Evolutionary conservation across 2,329 filamentous ascomycete genomes (phyloP).

Genomic region (Diaporthe sp.): DNA sequence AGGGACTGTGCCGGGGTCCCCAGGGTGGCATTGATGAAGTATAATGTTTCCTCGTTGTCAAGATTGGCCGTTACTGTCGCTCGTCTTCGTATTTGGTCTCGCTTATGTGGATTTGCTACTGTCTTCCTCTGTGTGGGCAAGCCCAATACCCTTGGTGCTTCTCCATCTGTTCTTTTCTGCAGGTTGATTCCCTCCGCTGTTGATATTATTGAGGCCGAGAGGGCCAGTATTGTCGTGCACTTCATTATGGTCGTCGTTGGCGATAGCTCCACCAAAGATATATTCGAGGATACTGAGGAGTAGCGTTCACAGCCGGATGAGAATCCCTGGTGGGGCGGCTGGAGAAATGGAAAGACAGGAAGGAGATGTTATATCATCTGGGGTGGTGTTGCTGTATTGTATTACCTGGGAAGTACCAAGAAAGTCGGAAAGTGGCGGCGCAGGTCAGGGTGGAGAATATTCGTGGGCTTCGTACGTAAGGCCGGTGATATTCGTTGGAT

Average conservation of each 20-base stretch:
- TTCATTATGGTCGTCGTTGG: constrained; percentile 47
- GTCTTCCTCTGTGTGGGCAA: constrained; percentile 55
- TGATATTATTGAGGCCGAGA: constrained; percentile 44
- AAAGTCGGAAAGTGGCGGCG: constrained; percentile 19
- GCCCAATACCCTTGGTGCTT: constrained; percentile 55
- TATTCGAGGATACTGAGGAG: not conserved
- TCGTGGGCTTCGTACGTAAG: constrained; percentile 35
- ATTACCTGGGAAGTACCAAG: constrained; percentile 19
- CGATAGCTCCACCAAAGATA: not conserved
- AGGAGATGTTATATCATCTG: constrained; percentile 24
- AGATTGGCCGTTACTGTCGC: constrained; percentile 56
- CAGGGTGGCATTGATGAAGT: constrained; percentile 71
- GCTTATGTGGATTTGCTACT: constrained; percentile 52
- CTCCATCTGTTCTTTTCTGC: constrained; percentile 43
- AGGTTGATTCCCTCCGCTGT: constrained; percentile 43
- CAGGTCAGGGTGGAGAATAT: constrained; percentile 30
- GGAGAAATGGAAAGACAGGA: not conserved
- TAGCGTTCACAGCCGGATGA: not conserved
- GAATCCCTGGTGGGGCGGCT: constrained; percentile 11
- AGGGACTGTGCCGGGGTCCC: constrained; percentile 70
- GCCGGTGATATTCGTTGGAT: constrained; percentile 16
- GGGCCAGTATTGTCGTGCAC: constrained; percentile 42
- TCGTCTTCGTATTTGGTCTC: constrained; percentile 59
- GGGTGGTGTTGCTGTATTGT: constrained; percentile 5
- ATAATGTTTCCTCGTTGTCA: constrained; percentile 72